Percentiles rank a stretch among this genome's conserved stretches.
phyloP scores from a whole-genome alignment of 495 filamentous ascomycete genomes.

The Penicillium psychrofluorescens region DNA sequence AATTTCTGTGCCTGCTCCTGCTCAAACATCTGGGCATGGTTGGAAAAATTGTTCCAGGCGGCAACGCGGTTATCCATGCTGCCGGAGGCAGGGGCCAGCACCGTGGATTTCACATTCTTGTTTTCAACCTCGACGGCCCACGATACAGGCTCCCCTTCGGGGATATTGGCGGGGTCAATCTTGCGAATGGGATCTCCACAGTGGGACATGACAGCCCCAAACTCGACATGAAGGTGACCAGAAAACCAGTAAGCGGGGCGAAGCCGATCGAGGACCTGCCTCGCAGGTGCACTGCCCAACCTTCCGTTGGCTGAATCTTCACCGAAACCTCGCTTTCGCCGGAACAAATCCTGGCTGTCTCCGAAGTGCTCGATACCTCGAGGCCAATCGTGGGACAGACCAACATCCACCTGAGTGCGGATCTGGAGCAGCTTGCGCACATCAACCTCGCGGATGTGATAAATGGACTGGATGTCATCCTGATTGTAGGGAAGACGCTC shows the following conservation, averaged over 20 bases:
- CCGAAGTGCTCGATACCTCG: conserved; percentile 69
- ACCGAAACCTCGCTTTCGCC: conserved; percentile 62
- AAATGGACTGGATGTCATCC: conserved; percentile 67
- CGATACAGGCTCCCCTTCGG: neutral
- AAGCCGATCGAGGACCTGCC: conserved; percentile 69
- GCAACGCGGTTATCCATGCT: neutral
- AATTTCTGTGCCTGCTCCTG: neutral
- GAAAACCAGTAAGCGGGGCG: conserved; percentile 88
- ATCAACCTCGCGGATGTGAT: conserved; percentile 87
- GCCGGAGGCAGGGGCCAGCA: neutral
- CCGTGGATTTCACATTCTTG: neutral
- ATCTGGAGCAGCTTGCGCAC: conserved; percentile 82
- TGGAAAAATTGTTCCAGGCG: conserved; percentile 29
- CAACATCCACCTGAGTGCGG: conserved; percentile 75
- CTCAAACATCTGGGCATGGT: neutral
- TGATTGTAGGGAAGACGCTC: conserved; percentile 80
- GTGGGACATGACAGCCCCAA: conserved; percentile 64
- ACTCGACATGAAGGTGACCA: conserved; percentile 87
- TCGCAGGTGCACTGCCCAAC: conserved; percentile 72
- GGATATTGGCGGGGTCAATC: neutral
- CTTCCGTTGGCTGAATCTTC: conserved; percentile 63
- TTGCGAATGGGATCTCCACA: conserved; percentile 19
- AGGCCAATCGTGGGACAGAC: conserved; percentile 95
- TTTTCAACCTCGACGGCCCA: conserved; percentile 3
- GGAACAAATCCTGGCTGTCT: conserved; percentile 53